Evolutionary conservation across 1,284 basidiomycete genomes (phyloP).

Genomic region (Ganoderma meredithae): DNA sequence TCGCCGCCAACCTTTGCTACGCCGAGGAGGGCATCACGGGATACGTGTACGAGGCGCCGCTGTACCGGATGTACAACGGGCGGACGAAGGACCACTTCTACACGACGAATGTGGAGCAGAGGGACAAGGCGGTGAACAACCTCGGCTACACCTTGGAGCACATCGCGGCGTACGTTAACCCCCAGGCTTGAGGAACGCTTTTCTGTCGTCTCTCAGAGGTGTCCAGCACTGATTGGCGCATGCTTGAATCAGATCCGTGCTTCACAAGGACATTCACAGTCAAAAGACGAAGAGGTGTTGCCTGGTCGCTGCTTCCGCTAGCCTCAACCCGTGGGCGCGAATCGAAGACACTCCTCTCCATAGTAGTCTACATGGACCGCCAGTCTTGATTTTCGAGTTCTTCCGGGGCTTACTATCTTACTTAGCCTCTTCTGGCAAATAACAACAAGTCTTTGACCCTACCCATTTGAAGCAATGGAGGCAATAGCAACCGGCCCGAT

Average conservation of each 20-base stretch:
- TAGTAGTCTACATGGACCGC: not conserved
- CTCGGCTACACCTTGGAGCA: conserved; percentile 15
- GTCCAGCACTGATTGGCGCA: not conserved
- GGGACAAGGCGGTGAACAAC: conserved; percentile 10
- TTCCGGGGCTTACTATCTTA: not conserved
- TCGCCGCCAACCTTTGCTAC: conserved; percentile 1
- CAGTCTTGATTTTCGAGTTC: not conserved
- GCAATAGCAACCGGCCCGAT: not conserved
- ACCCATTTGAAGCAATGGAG: not conserved
- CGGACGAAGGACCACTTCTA: conserved; percentile 21
- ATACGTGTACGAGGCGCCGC: conserved; percentile 10
- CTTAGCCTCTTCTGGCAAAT: not conserved
- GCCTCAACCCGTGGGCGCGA: not conserved
- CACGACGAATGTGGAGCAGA: conserved; percentile 19
- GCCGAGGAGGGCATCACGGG: conserved; percentile 15
- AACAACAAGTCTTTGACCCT: not conserved
- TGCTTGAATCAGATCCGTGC: not conserved
- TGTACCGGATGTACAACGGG: conserved; percentile 18
- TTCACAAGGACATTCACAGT: not conserved
- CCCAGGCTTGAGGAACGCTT: not conserved
- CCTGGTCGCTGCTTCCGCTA: not conserved
- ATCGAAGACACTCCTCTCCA: not conserved
- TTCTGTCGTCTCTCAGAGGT: not conserved
- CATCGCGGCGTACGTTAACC: conserved; percentile 18
- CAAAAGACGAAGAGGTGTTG: not conserved